Base-by-base conservation (phyloP, 2,329 filamentous ascomycete species). In the Colletotrichum sp. region DNA sequence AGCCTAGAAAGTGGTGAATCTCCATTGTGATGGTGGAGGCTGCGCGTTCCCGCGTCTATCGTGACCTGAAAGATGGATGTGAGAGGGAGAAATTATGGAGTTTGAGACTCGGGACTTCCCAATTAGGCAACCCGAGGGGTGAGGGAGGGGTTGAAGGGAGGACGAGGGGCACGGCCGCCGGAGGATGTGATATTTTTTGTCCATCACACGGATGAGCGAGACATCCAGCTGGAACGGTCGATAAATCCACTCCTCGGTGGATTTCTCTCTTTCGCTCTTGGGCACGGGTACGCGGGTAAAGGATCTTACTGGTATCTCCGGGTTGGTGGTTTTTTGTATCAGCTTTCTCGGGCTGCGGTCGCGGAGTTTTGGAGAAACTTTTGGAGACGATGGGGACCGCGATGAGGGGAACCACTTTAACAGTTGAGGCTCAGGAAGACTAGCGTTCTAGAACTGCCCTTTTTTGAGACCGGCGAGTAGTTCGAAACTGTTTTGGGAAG, bases 201-300 rank as follows among this genome's bases (percentile, higher is more conserved):
- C 62, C 56, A 73, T 75, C 63, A 64, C 68, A 26, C 48, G 43
- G 43, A 64, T 28, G 69, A 38, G 73, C 63, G 63, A 75, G 69
- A 73, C 66, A 64, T 21, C n/a, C 32, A 67, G 72, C 72, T 74
- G 62, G 72, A 74, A 66, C 72, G 69, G 73, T 43, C 73, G 63
- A 73, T 69, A 69, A 68, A 38, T 10, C 69, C 73, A 73, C 73
- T 75, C 62, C 55, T 21, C 32, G 28, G 63, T 64, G 63, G 73
- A 58, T n/a, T 52, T 28, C 8, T 24, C 21, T 18, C n/a, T 16
- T 7, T 48, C n/a, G 43, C 24, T 69, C 16, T 21, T 28, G 16
- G n/a, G 55, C 55, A 71, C 28, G 61, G 36, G 55, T 43, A 28
- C n/a, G 69, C 55, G 72, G 67, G 56, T 73, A 48, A 48, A 63